These are phyloP conservation scores for Arthroderma uncinatum DNA, from an alignment of 2,329 filamentous ascomycete genomes.

Conservation along the genomic window DNA sequence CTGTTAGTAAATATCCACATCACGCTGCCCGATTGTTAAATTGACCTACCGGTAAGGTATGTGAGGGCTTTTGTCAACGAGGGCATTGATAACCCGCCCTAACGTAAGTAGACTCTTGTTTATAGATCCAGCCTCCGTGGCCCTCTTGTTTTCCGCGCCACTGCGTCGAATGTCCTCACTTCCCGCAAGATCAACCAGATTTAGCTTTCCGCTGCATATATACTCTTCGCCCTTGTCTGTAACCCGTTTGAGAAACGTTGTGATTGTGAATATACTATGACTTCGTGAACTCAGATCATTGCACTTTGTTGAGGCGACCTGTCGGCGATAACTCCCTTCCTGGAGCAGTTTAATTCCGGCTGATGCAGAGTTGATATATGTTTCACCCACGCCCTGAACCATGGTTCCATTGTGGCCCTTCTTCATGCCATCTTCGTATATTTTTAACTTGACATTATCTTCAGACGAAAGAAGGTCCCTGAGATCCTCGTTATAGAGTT, in stretches of 20 bases:
- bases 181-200: slow-evolving; percentile 89
- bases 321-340: slow-evolving; percentile 79
- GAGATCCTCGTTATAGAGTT: slow-evolving; percentile 95
- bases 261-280: slow-evolving; percentile 96
- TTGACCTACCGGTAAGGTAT: slow-evolving; percentile 56
- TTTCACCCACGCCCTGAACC: slow-evolving; percentile 96
- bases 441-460: slow-evolving; percentile 78
- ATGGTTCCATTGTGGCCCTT: slow-evolving; percentile 70
- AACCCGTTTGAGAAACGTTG: slow-evolving; percentile 73
- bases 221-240: slow-evolving; percentile 80
- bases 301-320: slow-evolving; percentile 99
- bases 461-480: slow-evolving; percentile 77
- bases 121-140: slow-evolving; percentile 88
- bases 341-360: slow-evolving; percentile 84
- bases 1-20: background rate
- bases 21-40: background rate
- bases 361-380: slow-evolving; percentile 72
- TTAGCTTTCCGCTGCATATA: slow-evolving; percentile 83
- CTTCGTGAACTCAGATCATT: slow-evolving; percentile 95
- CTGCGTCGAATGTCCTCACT: slow-evolving; percentile 97
- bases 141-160: slow-evolving; percentile 94
- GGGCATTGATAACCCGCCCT: slow-evolving; percentile 90
- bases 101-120: slow-evolving; percentile 95
- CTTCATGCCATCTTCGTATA: slow-evolving; percentile 69
- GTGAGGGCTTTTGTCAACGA: slow-evolving; percentile 80